phyloP scores from a whole-genome alignment of 495 filamentous ascomycete genomes.

The Podospora australis region DNA sequence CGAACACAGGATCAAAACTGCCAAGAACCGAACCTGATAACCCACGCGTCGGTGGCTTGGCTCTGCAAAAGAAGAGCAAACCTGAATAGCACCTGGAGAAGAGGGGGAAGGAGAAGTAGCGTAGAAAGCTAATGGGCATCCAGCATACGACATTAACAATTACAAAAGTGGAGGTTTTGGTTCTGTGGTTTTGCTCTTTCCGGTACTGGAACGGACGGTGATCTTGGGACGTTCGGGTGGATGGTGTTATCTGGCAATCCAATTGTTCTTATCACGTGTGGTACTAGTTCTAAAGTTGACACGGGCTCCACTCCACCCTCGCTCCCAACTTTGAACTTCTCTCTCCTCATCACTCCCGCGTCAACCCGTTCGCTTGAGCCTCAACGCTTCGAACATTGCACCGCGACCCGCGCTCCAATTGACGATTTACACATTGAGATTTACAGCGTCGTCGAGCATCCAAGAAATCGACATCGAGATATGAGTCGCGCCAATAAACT shows the following conservation, averaged over 20 bases:
- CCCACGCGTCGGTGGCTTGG: too few relatives aligned
- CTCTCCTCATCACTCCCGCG: slow-evolving; percentile 30
- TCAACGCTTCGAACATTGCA: slow-evolving; percentile 16
- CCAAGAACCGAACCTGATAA: too few relatives aligned
- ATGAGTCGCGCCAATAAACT: slow-evolving; percentile 83
- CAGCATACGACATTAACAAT: not conserved
- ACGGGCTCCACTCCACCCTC: slow-evolving; percentile 14
- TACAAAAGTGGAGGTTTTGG: slow-evolving; percentile 3
- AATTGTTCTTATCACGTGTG: slow-evolving; percentile 24
- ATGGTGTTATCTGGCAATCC: not conserved
- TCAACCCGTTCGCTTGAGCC: slow-evolving; percentile 25
- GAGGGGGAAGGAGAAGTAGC: too few relatives aligned
- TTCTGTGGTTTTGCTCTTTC: not conserved
- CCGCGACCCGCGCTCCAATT: slow-evolving; percentile 9
- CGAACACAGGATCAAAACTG: too few relatives aligned
- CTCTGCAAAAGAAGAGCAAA: too few relatives aligned
- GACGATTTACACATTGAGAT: slow-evolving; percentile 14
- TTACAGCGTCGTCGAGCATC: slow-evolving; percentile 22
- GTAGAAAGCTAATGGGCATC: too few relatives aligned
- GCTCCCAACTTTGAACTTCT: slow-evolving; percentile 26
- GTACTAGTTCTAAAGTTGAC: slow-evolving; percentile 16
- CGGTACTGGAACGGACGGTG: not conserved
- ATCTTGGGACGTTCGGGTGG: not conserved
- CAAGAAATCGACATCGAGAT: slow-evolving; percentile 42
- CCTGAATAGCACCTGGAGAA: too few relatives aligned